Conservation (phyloP, 2,329 filamentous ascomycete genomes). For the Aureobasidium musti region DNA sequence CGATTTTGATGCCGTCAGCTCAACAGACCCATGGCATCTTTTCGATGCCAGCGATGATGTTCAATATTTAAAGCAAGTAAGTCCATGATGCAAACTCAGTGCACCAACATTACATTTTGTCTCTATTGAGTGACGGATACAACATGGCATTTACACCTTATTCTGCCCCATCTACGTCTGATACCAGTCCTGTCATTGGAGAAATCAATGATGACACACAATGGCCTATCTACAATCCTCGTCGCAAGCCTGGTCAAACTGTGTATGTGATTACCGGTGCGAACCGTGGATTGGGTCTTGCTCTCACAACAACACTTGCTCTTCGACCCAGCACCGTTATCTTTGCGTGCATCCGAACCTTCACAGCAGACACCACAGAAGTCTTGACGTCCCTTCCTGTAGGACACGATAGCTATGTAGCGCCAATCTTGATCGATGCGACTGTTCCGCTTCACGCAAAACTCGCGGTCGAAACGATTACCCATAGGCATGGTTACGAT, state of each 20-base stretch:
- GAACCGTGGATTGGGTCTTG: constrained; percentile 28
- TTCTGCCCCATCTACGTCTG: neutral
- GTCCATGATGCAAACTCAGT: neutral
- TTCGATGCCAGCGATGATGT: neutral
- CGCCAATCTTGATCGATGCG: constrained; percentile 50
- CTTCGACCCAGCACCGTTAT: constrained; percentile 27
- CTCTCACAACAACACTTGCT: constrained; percentile 24
- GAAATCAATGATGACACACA: neutral
- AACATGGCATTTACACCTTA: constrained; percentile 1
- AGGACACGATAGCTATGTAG: constrained; percentile 42
- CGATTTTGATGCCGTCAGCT: neutral
- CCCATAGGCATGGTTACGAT: constrained; percentile 35
- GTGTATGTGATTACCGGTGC: constrained; percentile 29
- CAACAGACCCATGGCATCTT: neutral
- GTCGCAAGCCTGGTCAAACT: neutral
- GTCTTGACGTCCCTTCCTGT: constrained; percentile 44
- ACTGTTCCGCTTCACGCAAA: constrained; percentile 41
- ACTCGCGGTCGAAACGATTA: constrained; percentile 38
- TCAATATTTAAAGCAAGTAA: neutral
- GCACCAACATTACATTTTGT: neutral
- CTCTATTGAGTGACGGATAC: neutral
- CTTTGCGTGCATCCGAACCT: constrained; percentile 45
- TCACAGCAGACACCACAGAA: constrained; percentile 35
- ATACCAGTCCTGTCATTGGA: neutral
- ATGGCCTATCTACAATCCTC: constrained; percentile 1